Conservation (phyloP, 208 protist genomes). For the Crithidia sp. region DNA sequence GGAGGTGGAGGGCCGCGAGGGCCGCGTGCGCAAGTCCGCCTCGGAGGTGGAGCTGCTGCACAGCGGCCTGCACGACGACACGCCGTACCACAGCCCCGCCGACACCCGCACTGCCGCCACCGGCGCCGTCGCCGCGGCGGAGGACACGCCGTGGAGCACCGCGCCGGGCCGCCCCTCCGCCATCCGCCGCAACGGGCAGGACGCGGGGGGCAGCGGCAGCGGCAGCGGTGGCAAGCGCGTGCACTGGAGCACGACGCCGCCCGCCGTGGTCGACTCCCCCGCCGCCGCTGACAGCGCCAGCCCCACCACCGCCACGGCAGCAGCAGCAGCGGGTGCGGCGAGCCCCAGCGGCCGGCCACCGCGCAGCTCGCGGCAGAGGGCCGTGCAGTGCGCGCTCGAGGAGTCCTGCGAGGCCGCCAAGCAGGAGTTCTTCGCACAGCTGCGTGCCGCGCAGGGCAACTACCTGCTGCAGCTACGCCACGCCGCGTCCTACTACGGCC, state of each 20-base stretch:
- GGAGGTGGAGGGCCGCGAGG: not conserved
- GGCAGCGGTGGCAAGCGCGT: not conserved
- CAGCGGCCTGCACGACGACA: constrained; percentile 5
- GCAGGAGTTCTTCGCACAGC: constrained; percentile 9
- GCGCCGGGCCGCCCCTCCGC: constrained; percentile 3
- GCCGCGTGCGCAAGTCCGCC: constrained; percentile 11
- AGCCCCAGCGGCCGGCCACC: constrained; percentile 10
- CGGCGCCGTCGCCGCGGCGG: not conserved
- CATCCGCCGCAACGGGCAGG: not conserved
- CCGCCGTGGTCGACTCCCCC: not conserved
- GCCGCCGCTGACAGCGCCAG: not conserved
- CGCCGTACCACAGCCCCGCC: not conserved
- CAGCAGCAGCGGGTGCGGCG: constrained; percentile 1
- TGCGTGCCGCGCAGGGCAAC: constrained; percentile 4
- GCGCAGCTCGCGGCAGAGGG: constrained; percentile 10
- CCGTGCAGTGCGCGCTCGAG: constrained; percentile 22
- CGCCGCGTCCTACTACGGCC: constrained; percentile 1
- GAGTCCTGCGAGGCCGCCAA: constrained; percentile 5
- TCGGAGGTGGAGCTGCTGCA: constrained; percentile 20
- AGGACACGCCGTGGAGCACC: constrained; percentile 27
- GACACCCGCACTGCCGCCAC: not conserved
- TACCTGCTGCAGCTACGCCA: constrained; percentile 1
- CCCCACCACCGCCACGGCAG: constrained; percentile 1
- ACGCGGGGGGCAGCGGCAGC: not conserved
- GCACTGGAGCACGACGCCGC: constrained; percentile 18